These are phyloP conservation scores for Chrysochromulina parva DNA, from an alignment of 78 protist genomes.

Conservation along the genomic window DNA sequence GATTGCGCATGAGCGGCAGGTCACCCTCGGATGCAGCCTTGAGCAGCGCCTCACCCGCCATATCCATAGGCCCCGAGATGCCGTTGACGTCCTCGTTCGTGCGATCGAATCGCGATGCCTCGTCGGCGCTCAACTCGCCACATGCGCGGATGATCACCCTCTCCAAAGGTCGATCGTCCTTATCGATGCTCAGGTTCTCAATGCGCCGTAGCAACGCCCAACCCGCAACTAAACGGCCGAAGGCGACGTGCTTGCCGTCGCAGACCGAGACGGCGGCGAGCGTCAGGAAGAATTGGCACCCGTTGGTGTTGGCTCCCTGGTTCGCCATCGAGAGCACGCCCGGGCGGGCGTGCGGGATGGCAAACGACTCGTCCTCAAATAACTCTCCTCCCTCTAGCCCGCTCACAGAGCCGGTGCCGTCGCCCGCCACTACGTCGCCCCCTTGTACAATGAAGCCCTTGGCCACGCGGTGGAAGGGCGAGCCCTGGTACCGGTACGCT, in stretches of 20 bases:
- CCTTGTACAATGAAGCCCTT: slow-evolving; percentile 32
- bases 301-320: slow-evolving; percentile 91
- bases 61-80: background rate
- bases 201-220: background rate
- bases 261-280: slow-evolving; percentile 58
- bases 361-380: background rate
- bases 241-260: slow-evolving; percentile 82
- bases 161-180: background rate
- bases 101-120: background rate
- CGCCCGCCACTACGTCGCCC: slow-evolving; percentile 13
- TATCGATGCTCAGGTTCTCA: background rate
- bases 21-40: background rate
- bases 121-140: background rate
- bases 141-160: background rate
- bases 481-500: background rate
- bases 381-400: background rate
- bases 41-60: slow-evolving; percentile 9
- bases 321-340: slow-evolving; percentile 94
- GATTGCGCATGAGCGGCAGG: background rate
- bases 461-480: slow-evolving; percentile 37
- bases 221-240: slow-evolving; percentile 58
- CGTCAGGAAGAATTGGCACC: slow-evolving; percentile 82
- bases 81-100: too few relatives aligned
- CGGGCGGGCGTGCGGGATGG: background rate
- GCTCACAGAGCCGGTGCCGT: background rate